Evolutionary conservation across 106 monocot species (phyloP).

Genomic region (Platanthera guangdongensis): DNA sequence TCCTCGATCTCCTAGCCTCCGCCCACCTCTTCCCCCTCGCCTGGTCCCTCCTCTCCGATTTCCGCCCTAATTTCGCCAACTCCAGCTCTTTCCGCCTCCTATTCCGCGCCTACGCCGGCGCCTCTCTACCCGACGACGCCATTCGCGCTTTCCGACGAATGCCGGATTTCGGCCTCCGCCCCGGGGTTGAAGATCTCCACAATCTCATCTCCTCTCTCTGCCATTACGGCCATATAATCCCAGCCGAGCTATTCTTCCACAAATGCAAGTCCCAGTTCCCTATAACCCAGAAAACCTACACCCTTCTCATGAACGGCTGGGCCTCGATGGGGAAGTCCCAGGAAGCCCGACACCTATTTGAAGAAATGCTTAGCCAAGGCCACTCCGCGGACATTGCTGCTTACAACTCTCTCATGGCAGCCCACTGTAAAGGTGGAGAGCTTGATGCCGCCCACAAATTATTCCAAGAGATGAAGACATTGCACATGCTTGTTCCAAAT

Average conservation of each 20-base stretch:
- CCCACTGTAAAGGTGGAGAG: conserved; percentile 44
- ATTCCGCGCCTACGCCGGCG: conserved; percentile 61
- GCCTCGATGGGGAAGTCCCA: conserved; percentile 10
- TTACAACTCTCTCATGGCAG: conserved; percentile 49
- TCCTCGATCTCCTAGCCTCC: conserved; percentile 40
- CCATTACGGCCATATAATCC: conserved; percentile 28
- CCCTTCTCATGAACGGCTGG: conserved; percentile 61
- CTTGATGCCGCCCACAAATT: conserved; percentile 26
- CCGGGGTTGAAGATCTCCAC: conserved; percentile 44
- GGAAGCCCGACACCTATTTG: conserved; percentile 44
- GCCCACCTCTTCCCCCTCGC: conserved; percentile 55
- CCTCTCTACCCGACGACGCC: conserved; percentile 51
- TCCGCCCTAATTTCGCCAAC: background rate
- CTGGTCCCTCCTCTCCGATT: conserved; percentile 58
- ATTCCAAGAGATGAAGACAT: conserved; percentile 40
- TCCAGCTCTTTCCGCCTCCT: conserved; percentile 40
- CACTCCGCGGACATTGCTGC: conserved; percentile 28
- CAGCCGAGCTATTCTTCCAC: conserved; percentile 39
- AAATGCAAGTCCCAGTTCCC: conserved; percentile 16
- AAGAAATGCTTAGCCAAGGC: conserved; percentile 57
- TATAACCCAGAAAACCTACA: conserved; percentile 38
- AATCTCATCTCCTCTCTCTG: conserved; percentile 49
- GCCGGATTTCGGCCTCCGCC: conserved; percentile 47
- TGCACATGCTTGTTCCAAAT: conserved; percentile 36
- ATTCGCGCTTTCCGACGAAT: conserved; percentile 52